Evolutionary conservation across 495 filamentous ascomycete species (phyloP), one percentile per base, ranked within the genome.

Genomic region (Aspergillus nanangensis): DNA sequence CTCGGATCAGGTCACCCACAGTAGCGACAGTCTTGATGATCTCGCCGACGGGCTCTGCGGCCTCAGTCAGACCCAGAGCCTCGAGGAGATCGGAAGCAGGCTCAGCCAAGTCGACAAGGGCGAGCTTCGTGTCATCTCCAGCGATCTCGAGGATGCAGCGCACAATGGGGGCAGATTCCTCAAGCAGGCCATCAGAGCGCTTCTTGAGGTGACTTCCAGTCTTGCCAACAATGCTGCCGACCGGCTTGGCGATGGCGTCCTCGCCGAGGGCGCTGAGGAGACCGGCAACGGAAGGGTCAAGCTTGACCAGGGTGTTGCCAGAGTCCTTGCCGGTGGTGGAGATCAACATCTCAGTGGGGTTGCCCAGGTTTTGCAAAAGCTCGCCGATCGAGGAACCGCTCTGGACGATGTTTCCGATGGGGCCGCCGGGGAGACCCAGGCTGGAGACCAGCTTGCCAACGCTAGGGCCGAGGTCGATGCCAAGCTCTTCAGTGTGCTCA

Each of bases 1-100:
- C 55, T 1, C 40, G 22, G 45, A 62, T 7, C 19, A 62, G 50
- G 11, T 48, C 53, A 20, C 58, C 58, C 13, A 56, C 41, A 17
- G 42, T 38, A 14, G 37, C 41, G 10, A 48, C 49, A n/a, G 49
- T 35, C 17, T 31, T 20, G 36, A 56, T 29, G 13, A 52, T 45
- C 2, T 41, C 11, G 14, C 53, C 53, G 13, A 50, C 38, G 8
- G 43, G 22, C 13, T 17, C 23, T 10, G 36, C 53, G 41, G 48
- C 23, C 9, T 21, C 23, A 11, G 41, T 18, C 19, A 52, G 38
- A 21, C 49, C 53, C n/a, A 56, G 41, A 33, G 39, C 33, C 24
- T 21, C 37, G 37, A 56, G 5, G 9, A 56, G 40, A 24, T 38
- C 32, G 13, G 53, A 43, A 17, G 51, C 41, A 5, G 46, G 41